Base-by-base conservation (phyloP, 148 eudicot species). In the Amaranthus cruentus region DNA sequence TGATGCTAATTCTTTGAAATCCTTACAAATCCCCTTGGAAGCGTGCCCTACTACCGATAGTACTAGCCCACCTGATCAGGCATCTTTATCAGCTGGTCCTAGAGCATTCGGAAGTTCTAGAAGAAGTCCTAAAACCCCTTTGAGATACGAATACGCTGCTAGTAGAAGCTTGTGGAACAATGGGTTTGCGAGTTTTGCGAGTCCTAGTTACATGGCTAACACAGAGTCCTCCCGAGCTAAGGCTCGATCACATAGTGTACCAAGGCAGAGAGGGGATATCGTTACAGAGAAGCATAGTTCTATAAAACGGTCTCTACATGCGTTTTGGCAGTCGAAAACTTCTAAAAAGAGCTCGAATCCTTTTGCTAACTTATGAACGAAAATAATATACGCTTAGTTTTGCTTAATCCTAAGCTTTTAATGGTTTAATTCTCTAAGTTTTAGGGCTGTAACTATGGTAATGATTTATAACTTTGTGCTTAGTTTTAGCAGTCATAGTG, bases 131-230 rank as follows among this genome's bases (percentile, higher is more conserved):
- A 78, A 83, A 71, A 86, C 87, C 10, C 96, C 98, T 6, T 48
- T 86, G 5, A 87, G 91, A 72, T 85, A 86, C 50, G 96, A 87
- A 73, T 84, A 68, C 69, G 78, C 89, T 2, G 78, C 84, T 69
- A 84, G 88, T 12, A 79, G 84, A 75, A 86, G 90, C 79, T 71
- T 87, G 12, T 83, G 79, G 71, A 79, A 84, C 8, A 87, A 81
- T 6, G 86, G 81, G 4, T 88, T 81, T 48, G 54, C 75, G 2
- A 75, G 88, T 69, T 89, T 81, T 46, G 56, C 73, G 4, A 75
- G 90, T 72, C 92, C 89, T 3, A 88, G 79, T 70, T 92, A 87
- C 79, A 92, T 92, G 97, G 85, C 89, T 7, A 82, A 90, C 77
- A 92, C 95, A 0, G 83, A 90, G 18, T 89, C 97, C 4, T 90